phyloP scores from a whole-genome alignment of 2,329 filamentous ascomycete genomes.

The Colletotrichum sojae region DNA sequence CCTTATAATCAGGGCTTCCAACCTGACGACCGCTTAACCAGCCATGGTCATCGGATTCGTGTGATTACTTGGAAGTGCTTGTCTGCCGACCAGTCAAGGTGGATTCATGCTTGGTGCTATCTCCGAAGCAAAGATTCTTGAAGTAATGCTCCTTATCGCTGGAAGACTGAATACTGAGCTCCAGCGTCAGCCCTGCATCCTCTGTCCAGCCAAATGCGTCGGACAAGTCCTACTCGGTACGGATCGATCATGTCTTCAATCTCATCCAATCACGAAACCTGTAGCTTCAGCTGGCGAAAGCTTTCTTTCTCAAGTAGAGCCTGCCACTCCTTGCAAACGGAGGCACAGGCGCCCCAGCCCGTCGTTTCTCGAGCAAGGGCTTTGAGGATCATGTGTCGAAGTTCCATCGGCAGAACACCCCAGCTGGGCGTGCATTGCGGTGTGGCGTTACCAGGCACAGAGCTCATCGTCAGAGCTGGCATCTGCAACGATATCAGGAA shows the following conservation, averaged over 20 bases:
- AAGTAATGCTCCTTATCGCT: constrained; percentile 54
- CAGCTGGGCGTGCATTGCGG: background rate
- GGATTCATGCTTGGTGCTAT: constrained; percentile 38
- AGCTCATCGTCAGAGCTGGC: too few relatives aligned
- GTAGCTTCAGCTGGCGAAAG: constrained; percentile 48
- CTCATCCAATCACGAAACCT: constrained; percentile 44
- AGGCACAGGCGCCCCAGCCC: constrained; percentile 51
- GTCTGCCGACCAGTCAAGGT: background rate
- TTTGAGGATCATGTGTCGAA: background rate
- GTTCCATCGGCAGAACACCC: background rate
- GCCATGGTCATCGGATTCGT: constrained; percentile 1
- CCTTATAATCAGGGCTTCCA: too few relatives aligned
- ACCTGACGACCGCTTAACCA: constrained; percentile 7
- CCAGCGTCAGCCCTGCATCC: constrained; percentile 47
- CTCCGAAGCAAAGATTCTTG: constrained; percentile 47
- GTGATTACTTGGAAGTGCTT: background rate
- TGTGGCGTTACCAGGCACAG: too few relatives aligned
- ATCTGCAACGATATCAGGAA: too few relatives aligned
- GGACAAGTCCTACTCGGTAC: constrained; percentile 44
- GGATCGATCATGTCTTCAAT: constrained; percentile 42
- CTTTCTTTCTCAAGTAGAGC: constrained; percentile 47
- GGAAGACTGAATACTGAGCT: constrained; percentile 51
- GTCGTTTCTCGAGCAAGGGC: constrained; percentile 9
- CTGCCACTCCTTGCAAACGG: constrained; percentile 55
- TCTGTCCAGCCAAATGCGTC: constrained; percentile 47